phyloP scores from a whole-genome alignment of 352 stramenopile genomes.

The Phytophthora citrophthora region DNA sequence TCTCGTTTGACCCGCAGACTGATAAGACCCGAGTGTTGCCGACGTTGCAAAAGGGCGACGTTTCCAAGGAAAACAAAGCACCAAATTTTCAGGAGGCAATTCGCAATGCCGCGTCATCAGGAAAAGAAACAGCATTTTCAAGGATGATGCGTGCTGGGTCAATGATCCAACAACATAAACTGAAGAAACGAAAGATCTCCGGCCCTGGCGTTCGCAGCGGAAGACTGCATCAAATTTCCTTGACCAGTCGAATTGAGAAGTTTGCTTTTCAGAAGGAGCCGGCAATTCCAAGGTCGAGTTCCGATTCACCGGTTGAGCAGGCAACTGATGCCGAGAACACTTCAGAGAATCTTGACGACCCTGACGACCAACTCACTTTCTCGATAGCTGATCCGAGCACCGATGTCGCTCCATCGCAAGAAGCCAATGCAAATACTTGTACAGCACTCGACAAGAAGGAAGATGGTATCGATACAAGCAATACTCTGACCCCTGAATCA shows the following conservation, averaged over 20 bases:
- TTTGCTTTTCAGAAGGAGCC: constrained; percentile 18
- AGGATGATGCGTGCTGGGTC: constrained; percentile 81
- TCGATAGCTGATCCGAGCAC: constrained; percentile 2
- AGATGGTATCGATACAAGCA: not conserved
- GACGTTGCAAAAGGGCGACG: not conserved
- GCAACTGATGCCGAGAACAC: constrained; percentile 12
- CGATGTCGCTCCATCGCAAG: constrained; percentile 1
- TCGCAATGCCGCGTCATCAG: not conserved
- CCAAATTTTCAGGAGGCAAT: constrained; percentile 22
- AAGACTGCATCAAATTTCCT: constrained; percentile 12
- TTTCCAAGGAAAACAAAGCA: constrained; percentile 56
- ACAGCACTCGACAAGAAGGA: constrained; percentile 1
- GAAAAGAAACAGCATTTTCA: constrained; percentile 81
- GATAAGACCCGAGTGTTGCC: constrained; percentile 17
- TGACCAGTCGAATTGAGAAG: constrained; percentile 33
- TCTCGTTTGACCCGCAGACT: constrained; percentile 63
- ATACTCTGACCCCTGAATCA: not conserved
- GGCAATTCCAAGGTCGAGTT: not conserved
- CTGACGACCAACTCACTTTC: constrained; percentile 4
- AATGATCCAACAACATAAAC: constrained; percentile 53
- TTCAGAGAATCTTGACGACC: constrained; percentile 3
- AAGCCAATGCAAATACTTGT: not conserved
- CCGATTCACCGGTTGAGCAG: constrained; percentile 4
- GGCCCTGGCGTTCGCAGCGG: constrained; percentile 19
- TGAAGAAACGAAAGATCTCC: constrained; percentile 57